Evolutionary conservation across 2,329 filamentous ascomycete genomes (phyloP).

Genomic region (Fusarium torulosum): DNA sequence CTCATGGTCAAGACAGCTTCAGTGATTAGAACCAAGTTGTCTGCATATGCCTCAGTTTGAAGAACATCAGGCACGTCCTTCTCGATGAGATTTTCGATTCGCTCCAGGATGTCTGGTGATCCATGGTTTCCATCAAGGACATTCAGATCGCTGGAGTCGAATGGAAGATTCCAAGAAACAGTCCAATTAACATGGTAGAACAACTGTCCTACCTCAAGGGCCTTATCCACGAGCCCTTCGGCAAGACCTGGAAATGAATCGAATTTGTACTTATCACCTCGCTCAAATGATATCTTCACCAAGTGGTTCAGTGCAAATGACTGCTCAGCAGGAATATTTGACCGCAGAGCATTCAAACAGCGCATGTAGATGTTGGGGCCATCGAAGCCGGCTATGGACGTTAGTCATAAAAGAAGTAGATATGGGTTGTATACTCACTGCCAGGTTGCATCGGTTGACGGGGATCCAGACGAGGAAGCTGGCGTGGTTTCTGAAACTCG

Average conservation of each 20-base stretch:
- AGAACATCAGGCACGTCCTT: conserved; percentile 75
- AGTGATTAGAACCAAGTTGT: conserved; percentile 80
- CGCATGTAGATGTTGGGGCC: conserved; percentile 93
- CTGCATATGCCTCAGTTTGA: conserved; percentile 76
- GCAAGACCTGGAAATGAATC: conserved; percentile 90
- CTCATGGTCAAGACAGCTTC: conserved; percentile 90
- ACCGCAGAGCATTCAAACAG: conserved; percentile 85
- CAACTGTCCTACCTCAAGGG: conserved; percentile 79
- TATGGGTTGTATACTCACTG: conserved; percentile 60
- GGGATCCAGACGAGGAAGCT: conserved; percentile 57
- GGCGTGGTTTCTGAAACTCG: conserved; percentile 66
- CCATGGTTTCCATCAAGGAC: conserved; percentile 62
- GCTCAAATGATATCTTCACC: conserved; percentile 94
- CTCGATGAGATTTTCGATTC: conserved; percentile 73
- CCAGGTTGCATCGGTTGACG: conserved; percentile 69
- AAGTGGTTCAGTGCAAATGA: conserved; percentile 94
- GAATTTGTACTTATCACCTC: conserved; percentile 95
- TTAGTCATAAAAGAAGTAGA: conserved; percentile 23
- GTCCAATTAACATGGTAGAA: conserved; percentile 89
- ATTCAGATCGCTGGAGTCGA: conserved; percentile 67
- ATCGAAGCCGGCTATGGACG: conserved; percentile 67
- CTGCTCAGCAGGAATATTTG: conserved; percentile 82
- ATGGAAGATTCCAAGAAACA: conserved; percentile 72
- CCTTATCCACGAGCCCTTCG: conserved; percentile 88
- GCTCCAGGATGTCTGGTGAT: conserved; percentile 69